Evolutionary conservation across 2,329 filamentous ascomycete species (phyloP).

Genomic region (Dactylonectria macrodidyma): DNA sequence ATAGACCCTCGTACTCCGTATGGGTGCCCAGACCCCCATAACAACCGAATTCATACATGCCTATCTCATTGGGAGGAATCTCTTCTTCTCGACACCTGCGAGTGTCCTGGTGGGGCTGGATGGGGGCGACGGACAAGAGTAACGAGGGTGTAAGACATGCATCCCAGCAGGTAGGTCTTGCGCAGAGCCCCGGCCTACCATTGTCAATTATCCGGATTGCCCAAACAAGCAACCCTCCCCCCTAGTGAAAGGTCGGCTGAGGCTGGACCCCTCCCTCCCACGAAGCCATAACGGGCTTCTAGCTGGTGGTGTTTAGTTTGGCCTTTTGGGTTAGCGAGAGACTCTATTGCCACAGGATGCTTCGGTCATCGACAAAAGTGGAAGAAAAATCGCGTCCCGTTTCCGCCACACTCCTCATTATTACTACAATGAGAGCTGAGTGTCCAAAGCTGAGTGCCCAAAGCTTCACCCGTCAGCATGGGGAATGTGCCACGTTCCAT

Average conservation of each 20-base stretch:
- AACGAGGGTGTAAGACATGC: constrained; percentile 25
- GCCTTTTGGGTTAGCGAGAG: constrained; percentile 17
- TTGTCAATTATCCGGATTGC: constrained; percentile 40
- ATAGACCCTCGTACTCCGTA: constrained; percentile 10
- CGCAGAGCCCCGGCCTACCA: constrained; percentile 9
- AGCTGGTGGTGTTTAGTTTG: constrained; percentile 22
- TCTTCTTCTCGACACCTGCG: constrained; percentile 4
- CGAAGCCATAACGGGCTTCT: constrained; percentile 41
- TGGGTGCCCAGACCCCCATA: constrained; percentile 4
- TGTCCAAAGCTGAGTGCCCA: constrained; percentile 10
- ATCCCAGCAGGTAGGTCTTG: constrained; percentile 15
- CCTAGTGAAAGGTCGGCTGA: constrained; percentile 29
- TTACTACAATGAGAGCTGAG: neutral
- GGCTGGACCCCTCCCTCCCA: constrained; percentile 29
- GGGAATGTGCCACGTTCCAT: constrained; percentile 25
- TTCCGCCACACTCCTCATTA: constrained; percentile 4
- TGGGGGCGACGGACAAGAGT: constrained; percentile 16
- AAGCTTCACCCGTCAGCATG: constrained; percentile 5
- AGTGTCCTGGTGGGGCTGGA: constrained; percentile 10
- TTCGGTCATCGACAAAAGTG: constrained; percentile 12
- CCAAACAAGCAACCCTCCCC: constrained; percentile 42
- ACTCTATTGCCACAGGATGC: constrained; percentile 4
- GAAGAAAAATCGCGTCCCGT: constrained; percentile 2
- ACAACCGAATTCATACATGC: constrained; percentile 6
- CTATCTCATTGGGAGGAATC: constrained; percentile 6